A percentile compares a stretch with the other conserved stretches of the same genome.
phyloP scores from a whole-genome alignment of 108 stramenopile genomes.

The Hondaea fermentalgiana region DNA sequence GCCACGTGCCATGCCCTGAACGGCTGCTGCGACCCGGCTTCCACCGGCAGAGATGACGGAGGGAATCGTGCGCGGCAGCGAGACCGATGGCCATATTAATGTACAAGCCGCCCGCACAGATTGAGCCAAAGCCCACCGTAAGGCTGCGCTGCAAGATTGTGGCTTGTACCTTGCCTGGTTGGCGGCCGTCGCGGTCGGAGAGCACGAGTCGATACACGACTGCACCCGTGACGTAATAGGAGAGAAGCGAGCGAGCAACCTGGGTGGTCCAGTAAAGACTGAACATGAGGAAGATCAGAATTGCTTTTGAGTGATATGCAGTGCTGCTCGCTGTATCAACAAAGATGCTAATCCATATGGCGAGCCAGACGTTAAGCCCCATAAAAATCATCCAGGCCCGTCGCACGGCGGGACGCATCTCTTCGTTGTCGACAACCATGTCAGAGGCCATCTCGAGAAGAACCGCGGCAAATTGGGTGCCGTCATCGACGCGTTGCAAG shows the following conservation, averaged over 20 bases:
- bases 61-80: neutral
- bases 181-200: neutral
- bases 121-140: neutral
- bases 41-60: neutral
- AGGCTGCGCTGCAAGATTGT: neutral
- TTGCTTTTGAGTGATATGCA: neutral
- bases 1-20: neutral
- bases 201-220: neutral
- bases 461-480: neutral
- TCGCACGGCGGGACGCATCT: neutral
- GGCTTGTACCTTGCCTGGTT: neutral
- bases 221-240: neutral
- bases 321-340: neutral
- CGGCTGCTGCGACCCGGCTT: neutral
- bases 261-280: neutral
- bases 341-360: neutral
- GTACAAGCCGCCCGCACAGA: neutral
- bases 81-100: neutral
- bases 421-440: neutral
- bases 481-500: neutral
- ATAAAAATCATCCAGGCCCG: neutral
- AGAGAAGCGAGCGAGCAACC: neutral
- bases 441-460: conserved; percentile 4
- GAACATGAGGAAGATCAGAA: neutral
- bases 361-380: neutral